Evolutionary conservation across 495 filamentous ascomycete genomes (phyloP).

Genomic region (Podospora pseudoanserina): DNA sequence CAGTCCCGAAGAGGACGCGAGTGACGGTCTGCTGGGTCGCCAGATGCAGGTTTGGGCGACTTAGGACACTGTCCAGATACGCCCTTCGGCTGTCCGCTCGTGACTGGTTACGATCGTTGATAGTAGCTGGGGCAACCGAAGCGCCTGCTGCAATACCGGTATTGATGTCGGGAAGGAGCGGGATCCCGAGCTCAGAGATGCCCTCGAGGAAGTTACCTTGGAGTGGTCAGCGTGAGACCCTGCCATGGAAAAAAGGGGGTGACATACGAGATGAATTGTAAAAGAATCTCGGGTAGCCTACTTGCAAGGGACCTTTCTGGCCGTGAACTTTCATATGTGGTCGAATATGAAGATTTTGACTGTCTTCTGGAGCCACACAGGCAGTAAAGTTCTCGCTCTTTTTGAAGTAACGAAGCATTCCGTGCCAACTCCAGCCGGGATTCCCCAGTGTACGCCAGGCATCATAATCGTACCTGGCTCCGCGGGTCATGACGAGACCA

Average conservation of each 20-base stretch:
- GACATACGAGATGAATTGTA: conserved; percentile 46
- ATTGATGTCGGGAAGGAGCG: conserved; percentile 43
- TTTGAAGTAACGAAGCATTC: conserved; percentile 56
- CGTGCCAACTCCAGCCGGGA: conserved; percentile 61
- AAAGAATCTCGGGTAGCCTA: conserved; percentile 51
- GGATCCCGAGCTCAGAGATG: conserved; percentile 49
- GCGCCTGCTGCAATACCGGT: conserved; percentile 47
- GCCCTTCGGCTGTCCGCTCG: conserved; percentile 50
- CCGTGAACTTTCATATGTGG: conserved; percentile 36
- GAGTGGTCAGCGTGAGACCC: conserved; percentile 1
- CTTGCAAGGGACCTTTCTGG: conserved; percentile 44
- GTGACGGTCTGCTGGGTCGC: conserved; percentile 45
- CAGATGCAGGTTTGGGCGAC: conserved; percentile 46
- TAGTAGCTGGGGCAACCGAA: conserved; percentile 44
- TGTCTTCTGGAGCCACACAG: conserved; percentile 20
- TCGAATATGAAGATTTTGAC: conserved; percentile 34
- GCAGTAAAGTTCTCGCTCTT: conserved; percentile 35
- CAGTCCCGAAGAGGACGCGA: conserved; percentile 31
- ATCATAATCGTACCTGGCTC: conserved; percentile 50
- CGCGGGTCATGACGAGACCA: conserved; percentile 45
- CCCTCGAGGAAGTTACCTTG: conserved; percentile 51
- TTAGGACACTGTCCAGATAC: conserved; percentile 41
- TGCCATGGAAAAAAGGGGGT: not conserved
- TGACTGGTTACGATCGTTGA: conserved; percentile 45
- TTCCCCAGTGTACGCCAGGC: conserved; percentile 59